These are phyloP conservation scores for Xeromyces bisporus DNA, from an alignment of 495 filamentous ascomycete species.

Conservation along the genomic window DNA sequence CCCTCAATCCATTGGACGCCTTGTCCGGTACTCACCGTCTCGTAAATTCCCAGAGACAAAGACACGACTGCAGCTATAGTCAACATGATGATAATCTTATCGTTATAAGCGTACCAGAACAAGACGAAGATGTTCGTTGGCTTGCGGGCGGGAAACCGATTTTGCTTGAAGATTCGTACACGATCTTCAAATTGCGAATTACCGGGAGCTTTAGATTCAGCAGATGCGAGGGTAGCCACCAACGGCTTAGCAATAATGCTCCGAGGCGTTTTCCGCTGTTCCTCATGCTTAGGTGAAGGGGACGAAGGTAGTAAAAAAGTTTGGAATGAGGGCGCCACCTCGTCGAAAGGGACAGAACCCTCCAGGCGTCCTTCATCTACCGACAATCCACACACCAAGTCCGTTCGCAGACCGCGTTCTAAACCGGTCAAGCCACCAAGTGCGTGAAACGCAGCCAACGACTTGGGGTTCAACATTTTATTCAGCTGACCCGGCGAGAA, in stretches of 20 bases:
- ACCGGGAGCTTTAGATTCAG: too few species aligned
- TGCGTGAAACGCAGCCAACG: slow-evolving; percentile 48
- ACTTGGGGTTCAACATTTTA: slow-evolving; percentile 64
- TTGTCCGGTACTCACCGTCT: slow-evolving; percentile 28
- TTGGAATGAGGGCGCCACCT: slow-evolving; percentile 28
- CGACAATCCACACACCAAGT: slow-evolving; percentile 46
- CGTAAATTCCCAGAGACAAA: slow-evolving; percentile 55
- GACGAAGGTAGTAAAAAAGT: too few species aligned
- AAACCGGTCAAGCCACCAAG: slow-evolving; percentile 51
- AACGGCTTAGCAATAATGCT: neutral
- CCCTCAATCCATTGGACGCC: slow-evolving; percentile 67
- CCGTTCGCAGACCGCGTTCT: slow-evolving; percentile 49
- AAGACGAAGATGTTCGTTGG: slow-evolving; percentile 53
- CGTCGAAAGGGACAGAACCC: slow-evolving; percentile 41
- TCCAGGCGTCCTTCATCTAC: slow-evolving; percentile 43
- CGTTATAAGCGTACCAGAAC: slow-evolving; percentile 77
- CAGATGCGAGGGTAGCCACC: neutral
- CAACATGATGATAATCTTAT: slow-evolving; percentile 65
- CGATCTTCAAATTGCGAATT: slow-evolving; percentile 40
- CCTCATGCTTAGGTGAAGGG: too few species aligned
- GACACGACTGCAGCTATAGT: slow-evolving; percentile 59
- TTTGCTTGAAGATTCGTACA: slow-evolving; percentile 56
- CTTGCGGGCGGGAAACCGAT: slow-evolving; percentile 57
- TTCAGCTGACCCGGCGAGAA: slow-evolving; percentile 54
- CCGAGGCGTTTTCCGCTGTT: neutral